A percentile compares a stretch with the other conserved stretches of the same genome.
Conservation (phyloP, 2,329 filamentous ascomycete genomes). For the Trichoderma sp. region DNA sequence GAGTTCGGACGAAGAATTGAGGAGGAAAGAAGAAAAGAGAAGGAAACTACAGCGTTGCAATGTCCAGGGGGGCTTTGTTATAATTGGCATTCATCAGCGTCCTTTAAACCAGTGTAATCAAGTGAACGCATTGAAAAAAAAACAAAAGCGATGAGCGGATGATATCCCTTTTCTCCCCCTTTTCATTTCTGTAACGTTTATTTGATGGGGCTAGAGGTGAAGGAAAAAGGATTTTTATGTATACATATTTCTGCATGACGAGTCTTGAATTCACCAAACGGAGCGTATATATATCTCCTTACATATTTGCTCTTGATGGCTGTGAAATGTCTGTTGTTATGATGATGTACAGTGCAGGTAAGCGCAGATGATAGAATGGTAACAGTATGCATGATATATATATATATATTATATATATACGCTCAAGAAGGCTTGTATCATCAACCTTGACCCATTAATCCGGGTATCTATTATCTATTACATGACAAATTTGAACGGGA, state of each 20-base stretch:
- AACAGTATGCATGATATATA: background rate
- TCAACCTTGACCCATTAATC: background rate
- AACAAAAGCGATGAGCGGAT: background rate
- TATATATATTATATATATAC: background rate
- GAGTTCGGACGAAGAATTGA: background rate
- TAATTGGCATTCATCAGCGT: background rate
- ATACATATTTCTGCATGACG: background rate
- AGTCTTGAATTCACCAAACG: background rate
- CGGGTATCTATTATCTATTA: slow-evolving; percentile 6
- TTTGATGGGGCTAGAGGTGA: background rate
- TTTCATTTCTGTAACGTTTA: background rate
- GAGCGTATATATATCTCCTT: too few relatives aligned
- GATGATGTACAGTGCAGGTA: background rate
- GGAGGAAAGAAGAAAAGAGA: background rate
- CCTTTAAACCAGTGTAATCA: background rate
- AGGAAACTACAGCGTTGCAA: background rate
- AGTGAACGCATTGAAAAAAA: background rate
- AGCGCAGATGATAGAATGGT: background rate
- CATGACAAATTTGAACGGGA: background rate
- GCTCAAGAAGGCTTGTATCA: background rate
- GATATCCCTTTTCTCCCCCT: background rate
- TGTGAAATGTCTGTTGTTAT: background rate
- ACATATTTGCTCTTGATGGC: background rate
- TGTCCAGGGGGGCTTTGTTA: background rate
- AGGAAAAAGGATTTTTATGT: background rate